These are phyloP conservation scores for Xylaria longipes DNA, from an alignment of 495 filamentous ascomycete genomes.

Conservation along the genomic window DNA sequence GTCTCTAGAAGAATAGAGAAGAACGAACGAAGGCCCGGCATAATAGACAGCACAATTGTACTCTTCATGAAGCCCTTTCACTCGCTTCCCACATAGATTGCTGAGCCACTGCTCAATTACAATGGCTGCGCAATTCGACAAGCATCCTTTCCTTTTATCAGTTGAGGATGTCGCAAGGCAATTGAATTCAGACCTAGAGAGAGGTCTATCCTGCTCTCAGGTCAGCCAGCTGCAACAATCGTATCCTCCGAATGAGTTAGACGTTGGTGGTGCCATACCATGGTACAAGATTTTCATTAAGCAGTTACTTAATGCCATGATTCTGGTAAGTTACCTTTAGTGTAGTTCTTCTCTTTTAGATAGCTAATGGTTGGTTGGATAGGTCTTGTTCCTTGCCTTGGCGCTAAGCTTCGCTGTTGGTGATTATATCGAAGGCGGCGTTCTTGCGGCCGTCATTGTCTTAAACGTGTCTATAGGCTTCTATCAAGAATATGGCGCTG, in stretches of 20 bases:
- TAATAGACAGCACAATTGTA: conserved; percentile 1
- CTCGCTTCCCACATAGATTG: background rate
- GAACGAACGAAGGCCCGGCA: background rate
- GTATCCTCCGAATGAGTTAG: conserved; percentile 68
- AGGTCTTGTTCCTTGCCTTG: conserved; percentile 88
- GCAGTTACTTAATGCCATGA: conserved; percentile 72
- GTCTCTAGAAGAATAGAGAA: background rate
- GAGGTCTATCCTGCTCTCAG: conserved; percentile 59
- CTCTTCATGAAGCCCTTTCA: conserved; percentile 7
- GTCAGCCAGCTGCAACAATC: conserved; percentile 55
- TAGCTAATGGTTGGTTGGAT: conserved; percentile 22
- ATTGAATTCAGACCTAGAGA: conserved; percentile 62
- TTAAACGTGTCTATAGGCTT: conserved; percentile 83
- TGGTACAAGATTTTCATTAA: conserved; percentile 72
- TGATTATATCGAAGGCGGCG: conserved; percentile 84
- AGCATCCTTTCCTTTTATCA: conserved; percentile 60
- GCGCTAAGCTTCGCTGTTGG: conserved; percentile 77
- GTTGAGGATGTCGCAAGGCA: conserved; percentile 58
- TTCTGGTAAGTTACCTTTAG: conserved; percentile 54
- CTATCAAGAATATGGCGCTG: conserved; percentile 82
- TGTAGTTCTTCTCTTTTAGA: background rate
- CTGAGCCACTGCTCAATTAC: conserved; percentile 16
- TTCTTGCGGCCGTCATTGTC: conserved; percentile 79
- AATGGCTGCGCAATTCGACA: conserved; percentile 52
- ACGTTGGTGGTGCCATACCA: conserved; percentile 63